Evolutionary conservation across 768 basidiomycete genomes (phyloP), one percentile per base, ranked within the genome.

Genomic region (Fomitopsis serialis): DNA sequence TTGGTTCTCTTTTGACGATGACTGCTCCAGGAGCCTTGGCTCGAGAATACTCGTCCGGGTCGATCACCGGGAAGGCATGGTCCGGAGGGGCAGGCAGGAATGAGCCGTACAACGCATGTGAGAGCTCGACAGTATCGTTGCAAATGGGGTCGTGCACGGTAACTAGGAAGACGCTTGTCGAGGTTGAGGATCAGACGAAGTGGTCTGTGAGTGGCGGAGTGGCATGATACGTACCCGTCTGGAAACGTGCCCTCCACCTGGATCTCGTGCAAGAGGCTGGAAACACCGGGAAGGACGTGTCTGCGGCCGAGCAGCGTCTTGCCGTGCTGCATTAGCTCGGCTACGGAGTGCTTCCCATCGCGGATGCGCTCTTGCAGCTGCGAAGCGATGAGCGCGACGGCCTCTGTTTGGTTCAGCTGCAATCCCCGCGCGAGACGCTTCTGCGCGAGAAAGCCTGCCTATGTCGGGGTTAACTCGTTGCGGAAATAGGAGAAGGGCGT

Each of bases 141-240:
- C 87, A 92, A 57, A 99, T 86, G 19, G 97, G 96, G 61, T 96
- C 88, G 63, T 98, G 95, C 1, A 98, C 92, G 0, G 96, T 96
- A 35, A 98, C 95, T n/a, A 99, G 79, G 72, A 98, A 99, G 0
- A 92, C 89, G 0, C 86, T 89, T 32, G 29, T 6, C 29, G 29
- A 32, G 29, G 29, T 11, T 11, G 11, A 32, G 11, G 29, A 32
- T 32, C 29, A 32, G 29, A 32, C 29, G 11, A 32, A 17, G 24
- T 19, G 22, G 48, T 37, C 21, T 35, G 22, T 29, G 35, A 22
- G 44, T 24, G 29, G 25, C 36, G 29, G 8, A 22, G 29, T 35
- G 50, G 29, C 12, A 19, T 24, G 24, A 52, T 9, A 63, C 79
- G 42, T 61, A 91, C 93, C 89, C 89, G 58, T 94, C 94, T 7